Conservation (phyloP, 2,329 filamentous ascomycete genomes). For the Penicillium decumbens region DNA sequence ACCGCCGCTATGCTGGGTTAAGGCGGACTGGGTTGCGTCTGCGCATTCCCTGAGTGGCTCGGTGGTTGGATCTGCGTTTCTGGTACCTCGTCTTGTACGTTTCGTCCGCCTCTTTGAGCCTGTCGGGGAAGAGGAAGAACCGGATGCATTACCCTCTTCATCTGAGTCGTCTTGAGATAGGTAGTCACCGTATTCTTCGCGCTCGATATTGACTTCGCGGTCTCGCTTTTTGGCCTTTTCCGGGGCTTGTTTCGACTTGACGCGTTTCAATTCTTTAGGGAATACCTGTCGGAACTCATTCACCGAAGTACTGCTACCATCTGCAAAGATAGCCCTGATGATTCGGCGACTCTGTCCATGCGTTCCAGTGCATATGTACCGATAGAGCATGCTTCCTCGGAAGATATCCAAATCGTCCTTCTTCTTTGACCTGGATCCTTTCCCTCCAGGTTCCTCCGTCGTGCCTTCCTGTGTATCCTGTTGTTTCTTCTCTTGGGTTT, state of each 20-base stretch:
- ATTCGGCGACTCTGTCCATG: constrained; percentile 41
- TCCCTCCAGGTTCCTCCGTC: constrained; percentile 1
- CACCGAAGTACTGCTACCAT: constrained; percentile 35
- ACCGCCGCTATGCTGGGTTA: constrained; percentile 18
- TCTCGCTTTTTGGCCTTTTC: constrained; percentile 37
- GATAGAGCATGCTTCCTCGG: constrained; percentile 41
- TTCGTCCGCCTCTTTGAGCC: constrained; percentile 29
- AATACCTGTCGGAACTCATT: constrained; percentile 47
- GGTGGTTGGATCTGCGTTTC: constrained; percentile 5
- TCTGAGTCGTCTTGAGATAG: constrained; percentile 37
- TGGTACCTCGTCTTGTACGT: constrained; percentile 31
- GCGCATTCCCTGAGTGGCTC: not conserved
- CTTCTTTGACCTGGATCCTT: not conserved
- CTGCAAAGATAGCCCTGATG: constrained; percentile 46
- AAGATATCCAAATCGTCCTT: constrained; percentile 18
- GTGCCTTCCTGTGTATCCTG: constrained; percentile 3
- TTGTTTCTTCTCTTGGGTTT: constrained; percentile 32
- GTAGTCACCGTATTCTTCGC: constrained; percentile 46
- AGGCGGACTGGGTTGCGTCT: constrained; percentile 6
- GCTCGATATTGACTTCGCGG: constrained; percentile 43
- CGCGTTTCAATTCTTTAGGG: constrained; percentile 41
- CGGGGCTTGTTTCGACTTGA: constrained; percentile 21
- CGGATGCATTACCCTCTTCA: constrained; percentile 25
- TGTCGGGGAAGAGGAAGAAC: constrained; percentile 7
- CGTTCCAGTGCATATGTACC: constrained; percentile 36